Base-by-base conservation (phyloP, 2,329 filamentous ascomycete species). In the Conoideocrella luteorostrata region DNA sequence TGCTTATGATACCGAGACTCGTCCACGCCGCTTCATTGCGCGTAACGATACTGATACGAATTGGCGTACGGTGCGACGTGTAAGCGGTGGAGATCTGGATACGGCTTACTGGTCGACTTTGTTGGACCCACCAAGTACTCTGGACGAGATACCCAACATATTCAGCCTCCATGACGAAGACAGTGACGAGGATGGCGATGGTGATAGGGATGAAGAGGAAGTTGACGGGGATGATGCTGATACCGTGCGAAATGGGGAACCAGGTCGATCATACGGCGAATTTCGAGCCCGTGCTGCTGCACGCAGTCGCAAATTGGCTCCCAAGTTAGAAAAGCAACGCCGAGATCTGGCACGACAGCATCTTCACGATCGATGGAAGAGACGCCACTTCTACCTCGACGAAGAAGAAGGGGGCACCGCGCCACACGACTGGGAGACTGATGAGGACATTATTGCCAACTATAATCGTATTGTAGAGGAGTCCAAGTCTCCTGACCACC, bases 321-420 rank as follows among this genome's bases (percentile, higher is more conserved):
- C 63, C 2, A 64, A 62, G 39, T 58, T 66, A 43, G 64, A 69
- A 33, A 68, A 65, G 45, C 58, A 65, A 15, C 60, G 65, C 21
- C 60, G 65, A 22, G 60, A 65, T 6, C 64, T 68, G 63, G 74
- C 75, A 1, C 68, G 76, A 12, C 68, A 65, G 30, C 71, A 72
- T 50, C 68, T 88, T 28, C 74, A 84, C 53, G 79, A 90, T 43
- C 75, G 87, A 39, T 93, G 87, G 87, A 78, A 77, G 54, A 75
- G 85, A 46, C 75, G 88, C 36, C 79, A 83, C 30, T 94, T 93
- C 54, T 94, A 93, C 55, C 75, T 88, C 1, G 88, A 94, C 46
- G 84, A 89, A 61, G 88, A 94, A 66, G 88, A 94, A 61, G 88
- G 88, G 3, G 75, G 78, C 9, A 59, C 63, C n/a, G 70, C 77